These are phyloP conservation scores for Cyberlindnera lachancei DNA, from an alignment of 805 yeast genomes.

Conservation along the genomic window DNA sequence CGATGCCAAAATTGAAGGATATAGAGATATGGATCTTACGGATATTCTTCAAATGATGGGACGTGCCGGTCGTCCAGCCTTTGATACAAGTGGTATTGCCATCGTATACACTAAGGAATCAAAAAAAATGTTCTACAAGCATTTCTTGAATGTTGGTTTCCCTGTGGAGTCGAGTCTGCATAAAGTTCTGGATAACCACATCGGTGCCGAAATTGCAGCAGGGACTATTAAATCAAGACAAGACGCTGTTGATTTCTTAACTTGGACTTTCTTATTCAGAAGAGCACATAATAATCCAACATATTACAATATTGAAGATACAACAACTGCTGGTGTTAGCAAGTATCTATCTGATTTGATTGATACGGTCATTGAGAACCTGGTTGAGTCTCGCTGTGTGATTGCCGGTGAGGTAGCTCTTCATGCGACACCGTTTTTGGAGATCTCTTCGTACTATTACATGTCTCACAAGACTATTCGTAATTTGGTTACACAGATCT, in stretches of 20 bases:
- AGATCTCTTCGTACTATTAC: conserved; percentile 86
- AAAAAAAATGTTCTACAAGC: conserved; percentile 75
- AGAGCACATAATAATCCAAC: conserved; percentile 92
- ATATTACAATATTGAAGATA: conserved; percentile 74
- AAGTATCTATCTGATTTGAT: conserved; percentile 64
- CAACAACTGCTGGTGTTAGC: conserved; percentile 74
- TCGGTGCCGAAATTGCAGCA: conserved; percentile 92
- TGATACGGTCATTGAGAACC: conserved; percentile 58
- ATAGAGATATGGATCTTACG: conserved; percentile 84
- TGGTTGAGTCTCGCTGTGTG: conserved; percentile 70
- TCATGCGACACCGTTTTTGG: conserved; percentile 70
- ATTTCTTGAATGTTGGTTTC: conserved; percentile 86
- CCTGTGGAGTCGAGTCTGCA: conserved; percentile 87
- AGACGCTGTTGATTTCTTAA: conserved; percentile 93
- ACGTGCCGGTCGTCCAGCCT: conserved; percentile 99
- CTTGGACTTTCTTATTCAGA: conserved; percentile 88
- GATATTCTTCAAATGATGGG: conserved; percentile 98
- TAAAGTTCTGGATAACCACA: conserved; percentile 76
- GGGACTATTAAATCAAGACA: conserved; percentile 93
- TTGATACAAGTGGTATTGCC: conserved; percentile 88
- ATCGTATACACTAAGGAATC: conserved; percentile 80
- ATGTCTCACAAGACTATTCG: conserved; percentile 86
- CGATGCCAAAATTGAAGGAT: conserved; percentile 91
- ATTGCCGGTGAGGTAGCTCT: conserved; percentile 36
- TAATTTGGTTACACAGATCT: conserved; percentile 48